Percentiles rank a stretch among this genome's conserved stretches.
Evolutionary conservation across 2,329 filamentous ascomycete genomes (phyloP).

Genomic region (Paecilomyces variotii): DNA sequence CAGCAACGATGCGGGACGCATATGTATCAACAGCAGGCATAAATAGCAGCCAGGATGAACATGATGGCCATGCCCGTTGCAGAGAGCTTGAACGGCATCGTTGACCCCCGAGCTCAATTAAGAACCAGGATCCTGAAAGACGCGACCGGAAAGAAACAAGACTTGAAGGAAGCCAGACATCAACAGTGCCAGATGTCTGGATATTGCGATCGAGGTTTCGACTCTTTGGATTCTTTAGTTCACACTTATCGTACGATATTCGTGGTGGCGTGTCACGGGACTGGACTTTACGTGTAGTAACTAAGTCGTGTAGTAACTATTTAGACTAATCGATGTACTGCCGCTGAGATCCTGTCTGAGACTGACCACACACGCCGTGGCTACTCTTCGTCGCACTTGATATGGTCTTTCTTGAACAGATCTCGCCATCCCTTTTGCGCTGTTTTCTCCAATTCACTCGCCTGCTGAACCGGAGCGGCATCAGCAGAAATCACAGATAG

Average conservation of each 20-base stretch:
- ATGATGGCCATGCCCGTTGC: constrained; percentile 7
- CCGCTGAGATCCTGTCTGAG: constrained; percentile 13
- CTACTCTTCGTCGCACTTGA: constrained; percentile 8
- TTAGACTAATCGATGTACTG: constrained; percentile 16
- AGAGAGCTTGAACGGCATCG: constrained; percentile 3
- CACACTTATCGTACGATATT: not conserved
- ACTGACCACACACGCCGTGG: constrained; percentile 9
- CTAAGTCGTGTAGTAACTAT: constrained; percentile 17
- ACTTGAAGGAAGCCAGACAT: constrained; percentile 20
- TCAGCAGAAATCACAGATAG: constrained; percentile 7
- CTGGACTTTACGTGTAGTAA: constrained; percentile 7
- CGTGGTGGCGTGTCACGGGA: not conserved
- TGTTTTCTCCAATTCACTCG: constrained; percentile 5
- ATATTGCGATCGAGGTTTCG: constrained; percentile 14
- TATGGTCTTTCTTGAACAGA: constrained; percentile 8
- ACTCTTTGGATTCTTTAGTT: constrained; percentile 4
- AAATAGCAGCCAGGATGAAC: constrained; percentile 6
- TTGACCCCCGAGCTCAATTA: constrained; percentile 6
- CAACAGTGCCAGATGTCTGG: constrained; percentile 13
- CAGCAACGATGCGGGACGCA: constrained; percentile 7
- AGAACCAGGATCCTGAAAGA: constrained; percentile 15
- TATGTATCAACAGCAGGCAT: constrained; percentile 5
- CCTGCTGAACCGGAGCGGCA: constrained; percentile 7
- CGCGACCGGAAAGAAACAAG: constrained; percentile 18
- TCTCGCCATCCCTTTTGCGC: constrained; percentile 10